Percentiles rank a stretch among this genome's conserved stretches.
Conservation (phyloP, 73 alveolate genomes). For the Blepharisma japonicum region DNA sequence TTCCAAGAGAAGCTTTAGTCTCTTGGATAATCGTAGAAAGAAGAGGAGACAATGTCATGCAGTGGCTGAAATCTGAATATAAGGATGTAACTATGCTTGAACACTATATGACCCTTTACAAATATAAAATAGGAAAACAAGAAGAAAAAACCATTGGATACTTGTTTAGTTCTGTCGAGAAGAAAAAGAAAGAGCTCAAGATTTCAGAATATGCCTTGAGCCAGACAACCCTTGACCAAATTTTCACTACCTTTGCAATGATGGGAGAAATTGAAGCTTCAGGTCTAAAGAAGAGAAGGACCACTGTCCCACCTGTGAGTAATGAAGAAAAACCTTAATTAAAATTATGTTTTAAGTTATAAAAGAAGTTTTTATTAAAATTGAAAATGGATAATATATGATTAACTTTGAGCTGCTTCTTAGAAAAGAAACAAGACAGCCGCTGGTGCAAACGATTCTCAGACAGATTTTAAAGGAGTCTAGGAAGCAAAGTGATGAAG, state of each 20-base stretch:
- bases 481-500: too few relatives aligned
- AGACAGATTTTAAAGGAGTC: too few relatives aligned
- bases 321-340: too few relatives aligned
- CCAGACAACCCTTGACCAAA: slow-evolving; percentile 75
- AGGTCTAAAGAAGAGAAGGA: too few relatives aligned
- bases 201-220: slow-evolving; percentile 61
- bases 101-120: slow-evolving; percentile 53
- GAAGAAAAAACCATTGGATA: slow-evolving; percentile 75
- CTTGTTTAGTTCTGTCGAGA: slow-evolving; percentile 79
- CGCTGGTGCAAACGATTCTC: too few relatives aligned
- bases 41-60: background rate
- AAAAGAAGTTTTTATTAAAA: too few relatives aligned
- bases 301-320: too few relatives aligned
- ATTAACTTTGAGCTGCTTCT: too few relatives aligned
- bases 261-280: slow-evolving; percentile 41
- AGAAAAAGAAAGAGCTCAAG: slow-evolving; percentile 50
- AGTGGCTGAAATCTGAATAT: slow-evolving; percentile 31
- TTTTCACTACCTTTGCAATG: slow-evolving; percentile 75
- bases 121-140: slow-evolving; percentile 43
- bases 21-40: background rate
- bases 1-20: background rate
- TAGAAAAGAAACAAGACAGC: too few relatives aligned
- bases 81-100: slow-evolving; percentile 37
- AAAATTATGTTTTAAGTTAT: too few relatives aligned
- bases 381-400: too few relatives aligned